Base-by-base conservation (phyloP, 2,329 filamentous ascomycete species). In the Fusarium sp. region DNA sequence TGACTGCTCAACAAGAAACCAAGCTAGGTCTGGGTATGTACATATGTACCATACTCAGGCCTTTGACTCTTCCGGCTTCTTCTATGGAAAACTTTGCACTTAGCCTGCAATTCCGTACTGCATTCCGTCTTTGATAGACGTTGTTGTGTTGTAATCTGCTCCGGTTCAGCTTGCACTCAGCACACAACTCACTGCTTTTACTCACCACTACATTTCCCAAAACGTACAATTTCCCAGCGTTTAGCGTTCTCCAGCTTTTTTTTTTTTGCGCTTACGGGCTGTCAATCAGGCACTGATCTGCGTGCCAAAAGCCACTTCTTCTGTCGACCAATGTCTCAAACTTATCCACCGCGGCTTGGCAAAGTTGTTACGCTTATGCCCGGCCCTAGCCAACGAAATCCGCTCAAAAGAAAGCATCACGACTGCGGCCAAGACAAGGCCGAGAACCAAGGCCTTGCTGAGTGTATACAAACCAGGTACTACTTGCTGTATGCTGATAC, bases 291-390 rank as follows among this genome's bases (percentile, higher is more conserved):
- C 17, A 55, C 51, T 63, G 59, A 60, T 63, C 54, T 32, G 52
- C 65, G 49, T 61, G 50, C 50, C 53, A 57, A 57, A 64, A 64
- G 37, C 39, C 39, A 41, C 57, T 54, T 46, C 15, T 51, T 36
- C 50, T 46, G 47, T 57, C 55, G 35, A 45, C 49, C 43, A 38
- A 53, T 63, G 53, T 68, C 56, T 68, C 62, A 59, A 58, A 17
- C 27, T 41, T 38, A 45, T 51, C 45, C 44, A 43, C 53, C 49
- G 39, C 43, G 52, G 47, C 59, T 69, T 66, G 54, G 53, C 47
- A 38, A 60, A 47, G 50, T 36, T 17, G 19, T 8, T 25, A 25
- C 23, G 23, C 23, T 25, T 25, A 25, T 25, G 23, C 23, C 23
- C 23, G 23, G 23, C 23, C 23, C 23, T 25, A 53, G 51, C 38